phyloP scores from a whole-genome alignment of 176 grass and related monocot species.

The Avena insularis region DNA sequence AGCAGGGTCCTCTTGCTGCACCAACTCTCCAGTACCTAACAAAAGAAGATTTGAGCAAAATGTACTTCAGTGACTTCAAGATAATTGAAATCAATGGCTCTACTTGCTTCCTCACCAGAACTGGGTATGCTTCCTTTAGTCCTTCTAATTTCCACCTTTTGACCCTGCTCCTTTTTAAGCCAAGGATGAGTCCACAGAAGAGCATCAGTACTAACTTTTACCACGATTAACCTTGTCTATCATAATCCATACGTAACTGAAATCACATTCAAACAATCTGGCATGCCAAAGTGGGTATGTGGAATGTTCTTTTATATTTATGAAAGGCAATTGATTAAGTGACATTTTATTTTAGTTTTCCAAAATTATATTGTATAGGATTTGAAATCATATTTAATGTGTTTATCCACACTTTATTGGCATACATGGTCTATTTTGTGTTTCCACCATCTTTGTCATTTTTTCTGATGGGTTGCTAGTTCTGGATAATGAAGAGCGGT shows the following conservation, averaged over 20 bases:
- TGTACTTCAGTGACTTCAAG: slow-evolving; percentile 92
- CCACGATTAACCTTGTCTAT: neutral
- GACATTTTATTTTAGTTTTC: neutral
- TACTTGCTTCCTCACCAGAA: slow-evolving; percentile 90
- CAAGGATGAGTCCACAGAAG: neutral
- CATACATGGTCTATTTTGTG: neutral
- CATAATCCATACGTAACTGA: neutral
- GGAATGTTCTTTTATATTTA: neutral
- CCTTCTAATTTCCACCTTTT: neutral
- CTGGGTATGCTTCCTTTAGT: slow-evolving; percentile 66
- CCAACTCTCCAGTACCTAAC: slow-evolving; percentile 82
- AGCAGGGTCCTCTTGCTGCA: slow-evolving; percentile 90
- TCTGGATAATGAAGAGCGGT: neutral
- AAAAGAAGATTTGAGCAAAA: slow-evolving; percentile 94
- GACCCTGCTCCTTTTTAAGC: slow-evolving; percentile 15
- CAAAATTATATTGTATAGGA: neutral
- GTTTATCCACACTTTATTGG: neutral
- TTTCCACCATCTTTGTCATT: neutral
- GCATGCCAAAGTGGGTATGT: neutral
- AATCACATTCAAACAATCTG: neutral
- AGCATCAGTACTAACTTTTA: neutral
- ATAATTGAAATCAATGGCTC: slow-evolving; percentile 84
- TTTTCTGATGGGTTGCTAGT: neutral
- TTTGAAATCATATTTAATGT: neutral
- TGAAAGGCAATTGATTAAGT: neutral